Base-by-base conservation (phyloP, 1,284 basidiomycete species). In the Athelia sp. region DNA sequence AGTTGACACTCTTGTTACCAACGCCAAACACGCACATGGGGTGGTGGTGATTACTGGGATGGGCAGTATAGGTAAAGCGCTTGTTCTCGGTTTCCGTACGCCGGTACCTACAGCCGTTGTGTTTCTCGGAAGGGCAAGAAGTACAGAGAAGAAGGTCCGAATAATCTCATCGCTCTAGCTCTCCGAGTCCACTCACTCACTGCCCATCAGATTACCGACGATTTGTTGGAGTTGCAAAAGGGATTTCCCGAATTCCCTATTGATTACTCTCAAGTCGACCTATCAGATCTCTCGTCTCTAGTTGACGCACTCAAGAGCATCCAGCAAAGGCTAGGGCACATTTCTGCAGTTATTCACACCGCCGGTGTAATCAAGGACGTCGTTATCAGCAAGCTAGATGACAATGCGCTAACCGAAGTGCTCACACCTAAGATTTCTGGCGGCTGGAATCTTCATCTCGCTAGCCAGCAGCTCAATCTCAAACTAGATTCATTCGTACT, bases 401-500 rank as follows among this genome's bases (percentile, higher is more conserved):
- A 48, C 9, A 43, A 58, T 14, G 56, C 56, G 19, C 59, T 63
- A 42, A 56, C 56, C 11, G 54, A 53, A 2, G 62, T 60, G 6
- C 51, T 63, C 42, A 56, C 57, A 2, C 58, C 61, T 21, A 65
- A 61, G 42, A 59, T 64, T 14, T 19, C 57, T 15, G 64, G 59
- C 2, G 61, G 64, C 1, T 66, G 65, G 64, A 66, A 67, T 46
- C 54, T 67, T n/a, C 64, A 67, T 46, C 10, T 52, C 4, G 57
- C 60, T 19, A 56, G 59, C 29, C 58, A 58, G 40, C 59, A 63
- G 31, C 51, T 67, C 14, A 51, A 52, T 3, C 55, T 64, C 9
- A 24, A 56, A 2, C 59, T 67, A 4, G 60, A 65, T 3, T 59
- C 61, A 4, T 65, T 65, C 48, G 57, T 62, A 19, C 46, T 67